These are phyloP conservation scores for Epithemia pelagica DNA, from an alignment of 108 stramenopile genomes.

Conservation along the genomic window DNA sequence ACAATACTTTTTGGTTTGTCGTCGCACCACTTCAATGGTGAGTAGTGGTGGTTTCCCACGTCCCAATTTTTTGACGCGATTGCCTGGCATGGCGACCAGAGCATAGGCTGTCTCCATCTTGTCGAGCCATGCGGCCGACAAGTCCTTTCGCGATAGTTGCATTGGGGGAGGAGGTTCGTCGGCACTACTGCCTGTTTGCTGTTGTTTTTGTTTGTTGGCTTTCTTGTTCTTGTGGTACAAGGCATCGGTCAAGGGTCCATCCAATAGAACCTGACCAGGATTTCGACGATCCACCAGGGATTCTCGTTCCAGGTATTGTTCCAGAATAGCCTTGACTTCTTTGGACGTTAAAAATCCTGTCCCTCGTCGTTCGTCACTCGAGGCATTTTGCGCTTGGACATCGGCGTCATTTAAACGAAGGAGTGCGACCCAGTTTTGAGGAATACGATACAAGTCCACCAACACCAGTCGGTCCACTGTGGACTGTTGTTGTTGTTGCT, in stretches of 20 bases:
- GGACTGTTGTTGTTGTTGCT: slow-evolving; percentile 13
- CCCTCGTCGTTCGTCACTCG: slow-evolving; percentile 61
- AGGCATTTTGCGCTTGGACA: slow-evolving; percentile 68
- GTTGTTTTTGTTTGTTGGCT: background rate
- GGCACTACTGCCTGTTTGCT: background rate
- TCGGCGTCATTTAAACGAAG: slow-evolving; percentile 52
- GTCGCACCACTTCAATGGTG: slow-evolving; percentile 54
- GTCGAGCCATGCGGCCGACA: slow-evolving; percentile 35
- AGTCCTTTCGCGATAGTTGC: slow-evolving; percentile 48
- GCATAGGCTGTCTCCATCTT: slow-evolving; percentile 61
- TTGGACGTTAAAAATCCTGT: slow-evolving; percentile 67
- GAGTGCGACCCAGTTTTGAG: slow-evolving; percentile 36
- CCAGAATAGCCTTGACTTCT: slow-evolving; percentile 60
- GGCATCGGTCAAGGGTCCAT: slow-evolving; percentile 75
- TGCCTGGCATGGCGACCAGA: slow-evolving; percentile 75
- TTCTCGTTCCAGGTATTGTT: slow-evolving; percentile 53
- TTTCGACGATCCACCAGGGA: slow-evolving; percentile 25
- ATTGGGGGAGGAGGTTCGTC: slow-evolving; percentile 20
- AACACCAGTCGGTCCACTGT: slow-evolving; percentile 37
- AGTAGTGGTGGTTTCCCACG: slow-evolving; percentile 56
- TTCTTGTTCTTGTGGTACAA: slow-evolving; percentile 58
- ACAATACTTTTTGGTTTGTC: slow-evolving; percentile 65
- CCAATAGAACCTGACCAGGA: slow-evolving; percentile 34
- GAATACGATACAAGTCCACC: slow-evolving; percentile 56
- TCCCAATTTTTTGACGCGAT: slow-evolving; percentile 37